Conservation (phyloP, 176 grass and related monocot genomes). For the Microstegium vimineum region DNA sequence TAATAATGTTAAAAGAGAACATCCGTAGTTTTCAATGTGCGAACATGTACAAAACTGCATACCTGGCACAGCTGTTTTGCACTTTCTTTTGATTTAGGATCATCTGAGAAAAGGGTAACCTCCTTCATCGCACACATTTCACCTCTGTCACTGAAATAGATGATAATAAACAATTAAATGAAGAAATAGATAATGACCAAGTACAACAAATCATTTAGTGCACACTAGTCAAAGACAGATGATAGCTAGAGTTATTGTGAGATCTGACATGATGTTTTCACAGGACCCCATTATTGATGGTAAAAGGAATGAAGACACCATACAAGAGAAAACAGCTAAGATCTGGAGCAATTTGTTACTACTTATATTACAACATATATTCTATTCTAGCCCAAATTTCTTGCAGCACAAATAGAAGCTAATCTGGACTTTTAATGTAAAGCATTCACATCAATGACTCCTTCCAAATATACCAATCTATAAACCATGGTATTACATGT, state of each 20-base stretch:
- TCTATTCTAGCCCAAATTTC: not conserved
- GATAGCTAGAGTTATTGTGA: not conserved
- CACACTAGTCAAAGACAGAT: conserved; percentile 8
- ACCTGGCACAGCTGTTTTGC: conserved; percentile 88
- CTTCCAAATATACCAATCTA: not conserved
- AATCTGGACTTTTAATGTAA: not conserved
- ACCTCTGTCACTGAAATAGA: conserved; percentile 72
- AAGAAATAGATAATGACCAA: not conserved
- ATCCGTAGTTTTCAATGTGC: not conserved
- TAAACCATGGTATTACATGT: conserved; percentile 15
- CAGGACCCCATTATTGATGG: conserved; percentile 2
- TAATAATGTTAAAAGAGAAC: conserved; percentile 21
- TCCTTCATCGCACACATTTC: conserved; percentile 99
- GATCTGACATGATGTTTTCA: conserved; percentile 3
- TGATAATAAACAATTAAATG: conserved; percentile 20
- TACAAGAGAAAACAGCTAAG: conserved; percentile 24
- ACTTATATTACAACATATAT: not conserved
- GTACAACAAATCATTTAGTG: conserved; percentile 7
- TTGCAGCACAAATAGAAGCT: not conserved
- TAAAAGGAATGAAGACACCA: not conserved
- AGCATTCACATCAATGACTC: not conserved
- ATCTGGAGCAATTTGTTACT: not conserved
- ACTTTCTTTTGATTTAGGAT: conserved; percentile 97
- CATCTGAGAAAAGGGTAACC: conserved; percentile 98
- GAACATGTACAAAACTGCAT: conserved; percentile 24